Evolutionary conservation across 306 rosid genomes (phyloP).

Genomic region (Castanea sativa): DNA sequence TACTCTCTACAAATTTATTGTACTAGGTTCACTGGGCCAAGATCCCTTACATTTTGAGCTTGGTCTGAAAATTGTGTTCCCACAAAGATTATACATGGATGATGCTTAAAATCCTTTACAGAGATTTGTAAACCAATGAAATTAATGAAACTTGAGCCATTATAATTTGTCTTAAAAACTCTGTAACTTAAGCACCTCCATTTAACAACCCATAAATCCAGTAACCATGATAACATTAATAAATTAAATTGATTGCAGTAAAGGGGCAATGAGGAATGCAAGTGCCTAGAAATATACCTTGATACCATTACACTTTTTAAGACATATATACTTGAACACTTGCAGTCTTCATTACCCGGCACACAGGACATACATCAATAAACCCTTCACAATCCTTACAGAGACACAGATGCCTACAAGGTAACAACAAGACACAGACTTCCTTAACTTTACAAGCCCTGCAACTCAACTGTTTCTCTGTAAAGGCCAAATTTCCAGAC

Average conservation of each 20-base stretch:
- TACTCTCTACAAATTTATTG: no score
- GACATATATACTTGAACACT: conserved; percentile 26
- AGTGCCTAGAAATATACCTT: neutral
- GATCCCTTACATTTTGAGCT: no score
- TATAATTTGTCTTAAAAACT: neutral
- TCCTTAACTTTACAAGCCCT: conserved; percentile 28
- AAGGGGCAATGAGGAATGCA: neutral
- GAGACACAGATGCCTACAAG: conserved; percentile 37
- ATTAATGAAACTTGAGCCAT: neutral
- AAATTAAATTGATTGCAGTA: neutral
- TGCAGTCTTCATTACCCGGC: conserved; percentile 21
- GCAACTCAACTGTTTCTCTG: conserved; percentile 17
- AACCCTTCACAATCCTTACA: conserved; percentile 35
- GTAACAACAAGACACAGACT: conserved; percentile 28
- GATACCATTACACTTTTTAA: neutral
- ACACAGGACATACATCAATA: conserved; percentile 31
- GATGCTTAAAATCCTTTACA: no score
- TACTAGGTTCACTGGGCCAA: no score
- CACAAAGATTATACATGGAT: no score
- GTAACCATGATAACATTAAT: neutral
- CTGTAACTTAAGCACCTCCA: neutral
- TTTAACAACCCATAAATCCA: neutral
- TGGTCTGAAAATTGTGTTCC: no score
- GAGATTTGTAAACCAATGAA: neutral
- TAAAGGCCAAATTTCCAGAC: conserved; percentile 2